Evolutionary conservation across 305 asterid genomes (phyloP).

Genomic region (Rubia peregrina): DNA sequence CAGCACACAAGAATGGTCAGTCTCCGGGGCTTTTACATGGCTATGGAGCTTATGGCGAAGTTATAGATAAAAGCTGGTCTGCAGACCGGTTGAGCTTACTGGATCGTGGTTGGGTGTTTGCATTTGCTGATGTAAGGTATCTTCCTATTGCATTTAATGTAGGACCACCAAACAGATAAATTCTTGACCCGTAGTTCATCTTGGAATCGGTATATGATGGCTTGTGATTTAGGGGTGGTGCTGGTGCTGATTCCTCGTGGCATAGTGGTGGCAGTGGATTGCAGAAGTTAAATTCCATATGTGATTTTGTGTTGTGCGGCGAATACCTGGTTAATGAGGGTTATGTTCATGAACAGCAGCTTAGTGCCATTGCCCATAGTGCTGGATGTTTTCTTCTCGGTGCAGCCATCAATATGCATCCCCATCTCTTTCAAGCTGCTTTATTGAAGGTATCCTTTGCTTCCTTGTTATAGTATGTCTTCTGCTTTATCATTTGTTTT

Average conservation of each 20-base stretch:
- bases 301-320: conserved; percentile 66
- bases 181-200: neutral
- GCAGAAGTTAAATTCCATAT: conserved; percentile 61
- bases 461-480: neutral
- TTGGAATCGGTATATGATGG: neutral
- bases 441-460: conserved; percentile 55
- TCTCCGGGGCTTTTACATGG: conserved; percentile 91
- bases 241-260: conserved; percentile 72
- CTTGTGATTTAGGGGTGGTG: conserved; percentile 61
- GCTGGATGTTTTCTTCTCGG: conserved; percentile 85
- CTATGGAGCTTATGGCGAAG: conserved; percentile 89
- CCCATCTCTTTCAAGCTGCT: conserved; percentile 64
- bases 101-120: conserved; percentile 91
- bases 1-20: conserved; percentile 42
- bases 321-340: conserved; percentile 55
- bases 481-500: neutral
- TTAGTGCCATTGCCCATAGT: conserved; percentile 64
- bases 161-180: neutral
- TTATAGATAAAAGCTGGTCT: conserved; percentile 87
- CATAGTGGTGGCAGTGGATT: conserved; percentile 70
- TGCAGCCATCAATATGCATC: conserved; percentile 74
- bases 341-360: conserved; percentile 40
- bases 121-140: conserved; percentile 94
- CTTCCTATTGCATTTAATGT: neutral
- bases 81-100: conserved; percentile 74